phyloP scores from a whole-genome alignment of 257 asterid genomes.

The Forsythia suspensa region DNA sequence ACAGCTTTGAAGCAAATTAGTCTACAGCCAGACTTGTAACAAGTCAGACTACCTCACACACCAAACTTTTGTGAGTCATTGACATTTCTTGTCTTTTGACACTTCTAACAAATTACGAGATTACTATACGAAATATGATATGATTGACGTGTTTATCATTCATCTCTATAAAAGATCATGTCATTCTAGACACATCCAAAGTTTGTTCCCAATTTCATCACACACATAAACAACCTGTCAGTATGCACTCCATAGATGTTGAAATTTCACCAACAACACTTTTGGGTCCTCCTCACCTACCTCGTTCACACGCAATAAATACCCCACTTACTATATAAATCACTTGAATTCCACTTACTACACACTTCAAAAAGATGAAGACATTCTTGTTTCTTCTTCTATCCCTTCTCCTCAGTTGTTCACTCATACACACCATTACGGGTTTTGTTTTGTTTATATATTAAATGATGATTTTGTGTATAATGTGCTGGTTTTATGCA shows the following conservation, averaged over 20 bases:
- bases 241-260: background rate
- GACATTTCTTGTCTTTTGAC: no score
- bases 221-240: background rate
- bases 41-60: no score
- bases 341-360: background rate
- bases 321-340: background rate
- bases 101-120: background rate
- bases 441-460: background rate
- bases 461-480: no score
- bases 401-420: slow-evolving; percentile 42
- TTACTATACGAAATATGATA: no score
- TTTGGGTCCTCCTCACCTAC: slow-evolving; percentile 15
- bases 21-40: no score
- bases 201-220: background rate
- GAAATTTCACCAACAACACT: background rate
- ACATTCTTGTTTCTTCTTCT: slow-evolving; percentile 30
- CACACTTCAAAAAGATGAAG: slow-evolving; percentile 14
- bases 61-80: no score
- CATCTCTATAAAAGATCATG: background rate
- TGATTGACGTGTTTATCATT: background rate
- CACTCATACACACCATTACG: slow-evolving; percentile 31
- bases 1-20: no score
- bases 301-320: slow-evolving; percentile 8
- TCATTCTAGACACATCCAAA: background rate
- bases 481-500: background rate